Conservation (phyloP, 768 basidiomycete genomes). For the Podaxis sp. region DNA sequence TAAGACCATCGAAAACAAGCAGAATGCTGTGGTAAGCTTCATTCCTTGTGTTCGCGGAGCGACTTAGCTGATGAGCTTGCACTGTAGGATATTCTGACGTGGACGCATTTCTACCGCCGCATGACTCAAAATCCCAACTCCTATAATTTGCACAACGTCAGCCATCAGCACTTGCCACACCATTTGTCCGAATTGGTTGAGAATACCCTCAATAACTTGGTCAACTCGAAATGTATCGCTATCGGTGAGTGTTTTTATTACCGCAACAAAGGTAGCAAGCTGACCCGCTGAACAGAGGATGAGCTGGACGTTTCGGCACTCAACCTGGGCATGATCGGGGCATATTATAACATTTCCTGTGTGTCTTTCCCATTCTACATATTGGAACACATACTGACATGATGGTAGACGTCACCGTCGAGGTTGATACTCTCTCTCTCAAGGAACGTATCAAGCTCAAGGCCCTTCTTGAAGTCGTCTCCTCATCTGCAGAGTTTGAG, state of each 20-base stretch:
- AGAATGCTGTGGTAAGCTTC: constrained; percentile 96
- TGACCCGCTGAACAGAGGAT: constrained; percentile 71
- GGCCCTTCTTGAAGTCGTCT: constrained; percentile 90
- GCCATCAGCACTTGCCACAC: constrained; percentile 92
- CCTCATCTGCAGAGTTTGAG: constrained; percentile 97
- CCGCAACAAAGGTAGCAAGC: too few relatives aligned
- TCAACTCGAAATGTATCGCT: constrained; percentile 92
- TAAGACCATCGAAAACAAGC: constrained; percentile 99
- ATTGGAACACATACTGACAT: not conserved
- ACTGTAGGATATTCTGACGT: constrained; percentile 87
- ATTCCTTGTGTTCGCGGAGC: not conserved
- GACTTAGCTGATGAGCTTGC: not conserved
- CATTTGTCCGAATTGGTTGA: constrained; percentile 96
- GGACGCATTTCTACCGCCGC: constrained; percentile 97
- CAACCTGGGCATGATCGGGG: constrained; percentile 98
- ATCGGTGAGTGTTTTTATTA: constrained; percentile 57
- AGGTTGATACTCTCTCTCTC: constrained; percentile 93
- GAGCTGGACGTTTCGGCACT: constrained; percentile 92
- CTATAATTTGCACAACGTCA: constrained; percentile 93
- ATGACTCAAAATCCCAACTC: constrained; percentile 98
- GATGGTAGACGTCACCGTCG: constrained; percentile 83
- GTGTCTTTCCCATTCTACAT: not conserved
- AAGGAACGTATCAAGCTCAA: constrained; percentile 97
- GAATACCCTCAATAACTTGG: constrained; percentile 85
- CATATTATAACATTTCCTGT: constrained; percentile 78